Conservation (phyloP, 2,329 filamentous ascomycete genomes). For the Aspergillus proliferans region DNA sequence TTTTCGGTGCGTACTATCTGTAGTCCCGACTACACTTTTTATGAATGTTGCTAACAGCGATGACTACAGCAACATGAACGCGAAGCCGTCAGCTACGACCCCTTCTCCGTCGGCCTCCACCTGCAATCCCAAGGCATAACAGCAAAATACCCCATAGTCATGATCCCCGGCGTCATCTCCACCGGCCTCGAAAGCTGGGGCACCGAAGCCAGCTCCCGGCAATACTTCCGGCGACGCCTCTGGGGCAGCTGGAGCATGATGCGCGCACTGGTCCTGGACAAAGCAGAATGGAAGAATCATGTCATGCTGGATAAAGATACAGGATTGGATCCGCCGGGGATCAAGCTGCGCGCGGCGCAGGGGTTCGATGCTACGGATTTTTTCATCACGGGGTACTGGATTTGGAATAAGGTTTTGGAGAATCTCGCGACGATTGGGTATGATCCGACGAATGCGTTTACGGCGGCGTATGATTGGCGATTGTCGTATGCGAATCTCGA, state of each 20-base stretch:
- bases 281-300: constrained; percentile 89
- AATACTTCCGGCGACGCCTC: constrained; percentile 87
- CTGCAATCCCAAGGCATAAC: constrained; percentile 72
- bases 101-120: constrained; percentile 83
- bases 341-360: constrained; percentile 88
- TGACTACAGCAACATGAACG: constrained; percentile 65
- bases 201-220: constrained; percentile 73
- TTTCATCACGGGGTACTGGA: constrained; percentile 79
- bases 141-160: constrained; percentile 83
- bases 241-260: constrained; percentile 99
- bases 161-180: constrained; percentile 96
- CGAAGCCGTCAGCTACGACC: constrained; percentile 84
- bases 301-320: constrained; percentile 94
- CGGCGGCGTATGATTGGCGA: constrained; percentile 81
- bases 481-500: constrained; percentile 87
- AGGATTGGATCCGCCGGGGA: constrained; percentile 79
- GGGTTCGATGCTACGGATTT: constrained; percentile 98
- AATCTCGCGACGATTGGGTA: constrained; percentile 95
- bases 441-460: constrained; percentile 70
- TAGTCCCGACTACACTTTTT: constrained; percentile 4
- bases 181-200: constrained; percentile 97
- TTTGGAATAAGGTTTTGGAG: constrained; percentile 98
- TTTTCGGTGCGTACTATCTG: constrained; percentile 57
- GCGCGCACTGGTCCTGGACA: constrained; percentile 85
- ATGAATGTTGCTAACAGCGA: background rate